phyloP scores from a whole-genome alignment of 371 early-diverging fungal species.

The Coemansia sp. region DNA sequence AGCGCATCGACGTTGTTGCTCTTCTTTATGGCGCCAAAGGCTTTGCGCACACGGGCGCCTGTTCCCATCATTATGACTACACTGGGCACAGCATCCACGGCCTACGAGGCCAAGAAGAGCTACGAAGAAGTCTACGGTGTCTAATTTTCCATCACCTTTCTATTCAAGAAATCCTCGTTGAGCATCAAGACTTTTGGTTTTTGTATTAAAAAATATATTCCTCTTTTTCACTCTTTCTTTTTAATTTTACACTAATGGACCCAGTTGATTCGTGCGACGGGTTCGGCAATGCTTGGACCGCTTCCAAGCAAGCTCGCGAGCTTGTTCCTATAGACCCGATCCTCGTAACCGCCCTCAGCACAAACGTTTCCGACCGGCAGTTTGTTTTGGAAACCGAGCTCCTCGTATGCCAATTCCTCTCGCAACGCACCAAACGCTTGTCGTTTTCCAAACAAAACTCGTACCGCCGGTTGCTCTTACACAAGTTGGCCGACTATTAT shows the following conservation, averaged over 20 bases:
- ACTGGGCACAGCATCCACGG: slow-evolving; percentile 31
- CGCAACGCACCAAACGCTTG: slow-evolving; percentile 5
- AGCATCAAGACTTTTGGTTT: not conserved
- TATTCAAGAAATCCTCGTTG: not conserved
- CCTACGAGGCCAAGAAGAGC: slow-evolving; percentile 43
- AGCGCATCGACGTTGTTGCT: slow-evolving; percentile 42
- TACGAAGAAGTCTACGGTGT: slow-evolving; percentile 51
- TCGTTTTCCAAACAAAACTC: slow-evolving; percentile 22
- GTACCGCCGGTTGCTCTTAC: slow-evolving; percentile 23
- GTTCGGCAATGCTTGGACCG: not conserved
- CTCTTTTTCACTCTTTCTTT: not conserved
- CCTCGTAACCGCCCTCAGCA: slow-evolving; percentile 5
- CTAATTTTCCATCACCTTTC: slow-evolving; percentile 17
- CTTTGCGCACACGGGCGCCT: slow-evolving; percentile 39
- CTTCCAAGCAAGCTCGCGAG: not conserved
- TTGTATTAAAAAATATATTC: slow-evolving; percentile 1
- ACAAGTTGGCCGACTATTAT: slow-evolving; percentile 26
- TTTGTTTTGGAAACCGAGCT: slow-evolving; percentile 17
- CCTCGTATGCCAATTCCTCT: slow-evolving; percentile 7
- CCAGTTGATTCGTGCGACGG: not conserved
- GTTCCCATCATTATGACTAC: slow-evolving; percentile 36
- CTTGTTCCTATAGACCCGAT: slow-evolving; percentile 4
- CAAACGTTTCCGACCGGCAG: slow-evolving; percentile 13
- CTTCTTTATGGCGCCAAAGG: slow-evolving; percentile 51
- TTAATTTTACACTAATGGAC: not conserved